Evolutionary conservation across 129 eudicot species (phyloP).

Genomic region (Helianthus tuberosus): DNA sequence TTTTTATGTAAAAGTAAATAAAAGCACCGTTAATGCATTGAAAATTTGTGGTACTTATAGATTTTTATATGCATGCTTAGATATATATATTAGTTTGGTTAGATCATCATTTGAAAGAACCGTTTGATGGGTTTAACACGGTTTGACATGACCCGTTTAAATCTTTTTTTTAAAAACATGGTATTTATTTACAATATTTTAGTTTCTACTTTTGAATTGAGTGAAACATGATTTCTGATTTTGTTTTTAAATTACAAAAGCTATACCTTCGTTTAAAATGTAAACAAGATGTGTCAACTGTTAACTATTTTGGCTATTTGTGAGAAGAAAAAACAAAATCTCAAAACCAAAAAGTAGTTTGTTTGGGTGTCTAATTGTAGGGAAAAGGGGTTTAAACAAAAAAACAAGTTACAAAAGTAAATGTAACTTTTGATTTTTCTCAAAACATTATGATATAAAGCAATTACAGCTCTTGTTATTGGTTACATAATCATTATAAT

Average conservation of each 20-base stretch:
- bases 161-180: too few relatives aligned
- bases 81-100: too few relatives aligned
- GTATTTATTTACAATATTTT: neutral
- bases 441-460: constrained; percentile 36
- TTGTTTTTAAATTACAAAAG: neutral
- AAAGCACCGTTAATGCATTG: neutral
- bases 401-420: constrained; percentile 39
- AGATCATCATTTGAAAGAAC: too few relatives aligned
- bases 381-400: constrained; percentile 29
- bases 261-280: constrained; percentile 1
- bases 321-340: constrained; percentile 27
- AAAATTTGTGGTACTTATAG: neutral
- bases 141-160: too few relatives aligned
- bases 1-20: neutral
- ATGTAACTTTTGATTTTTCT: constrained; percentile 46
- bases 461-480: constrained; percentile 45
- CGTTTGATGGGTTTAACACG: too few relatives aligned
- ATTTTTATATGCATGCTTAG: neutral
- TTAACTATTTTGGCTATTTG: constrained; percentile 33
- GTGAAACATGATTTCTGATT: neutral
- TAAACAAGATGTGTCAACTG: neutral
- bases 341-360: constrained; percentile 38
- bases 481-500: constrained; percentile 39
- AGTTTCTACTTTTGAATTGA: neutral
- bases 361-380: constrained; percentile 35